phyloP scores from a whole-genome alignment of 768 basidiomycete genomes.

The Trametes sanguinea region DNA sequence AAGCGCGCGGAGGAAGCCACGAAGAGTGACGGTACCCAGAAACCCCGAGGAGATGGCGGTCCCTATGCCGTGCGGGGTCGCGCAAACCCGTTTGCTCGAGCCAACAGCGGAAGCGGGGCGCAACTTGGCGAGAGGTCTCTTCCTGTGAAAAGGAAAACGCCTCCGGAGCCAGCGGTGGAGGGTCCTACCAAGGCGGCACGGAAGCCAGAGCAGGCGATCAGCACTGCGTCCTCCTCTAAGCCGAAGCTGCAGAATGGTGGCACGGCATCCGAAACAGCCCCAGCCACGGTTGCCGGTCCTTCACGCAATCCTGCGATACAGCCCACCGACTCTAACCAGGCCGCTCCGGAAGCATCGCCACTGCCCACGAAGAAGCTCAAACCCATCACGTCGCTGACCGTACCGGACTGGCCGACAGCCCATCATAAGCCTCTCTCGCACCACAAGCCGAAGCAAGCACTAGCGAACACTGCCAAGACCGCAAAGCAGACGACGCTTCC shows the following conservation, averaged over 20 bases:
- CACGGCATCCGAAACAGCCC: too few relatives aligned
- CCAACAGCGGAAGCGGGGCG: background rate
- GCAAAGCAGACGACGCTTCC: slow-evolving; percentile 9
- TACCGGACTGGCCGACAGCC: slow-evolving; percentile 15
- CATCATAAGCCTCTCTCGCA: slow-evolving; percentile 13
- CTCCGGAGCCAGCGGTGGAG: background rate
- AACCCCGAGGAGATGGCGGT: background rate
- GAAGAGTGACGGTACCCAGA: background rate
- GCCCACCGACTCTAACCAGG: background rate
- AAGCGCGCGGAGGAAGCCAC: background rate
- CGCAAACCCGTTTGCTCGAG: slow-evolving; percentile 13
- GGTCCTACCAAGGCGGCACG: background rate
- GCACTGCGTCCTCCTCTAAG: too few relatives aligned
- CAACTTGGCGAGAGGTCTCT: background rate
- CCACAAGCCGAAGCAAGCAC: slow-evolving; percentile 5
- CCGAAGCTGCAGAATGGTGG: too few relatives aligned
- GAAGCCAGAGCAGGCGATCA: too few relatives aligned
- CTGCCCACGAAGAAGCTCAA: slow-evolving; percentile 17
- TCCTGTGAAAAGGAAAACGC: background rate
- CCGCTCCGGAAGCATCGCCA: background rate
- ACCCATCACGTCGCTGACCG: slow-evolving; percentile 11
- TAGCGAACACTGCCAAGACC: background rate
- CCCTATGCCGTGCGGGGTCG: background rate
- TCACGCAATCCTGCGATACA: background rate
- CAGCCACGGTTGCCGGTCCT: too few relatives aligned